These are phyloP conservation scores for Pichia manshurica DNA, from an alignment of 805 yeast genomes.

Conservation along the genomic window DNA sequence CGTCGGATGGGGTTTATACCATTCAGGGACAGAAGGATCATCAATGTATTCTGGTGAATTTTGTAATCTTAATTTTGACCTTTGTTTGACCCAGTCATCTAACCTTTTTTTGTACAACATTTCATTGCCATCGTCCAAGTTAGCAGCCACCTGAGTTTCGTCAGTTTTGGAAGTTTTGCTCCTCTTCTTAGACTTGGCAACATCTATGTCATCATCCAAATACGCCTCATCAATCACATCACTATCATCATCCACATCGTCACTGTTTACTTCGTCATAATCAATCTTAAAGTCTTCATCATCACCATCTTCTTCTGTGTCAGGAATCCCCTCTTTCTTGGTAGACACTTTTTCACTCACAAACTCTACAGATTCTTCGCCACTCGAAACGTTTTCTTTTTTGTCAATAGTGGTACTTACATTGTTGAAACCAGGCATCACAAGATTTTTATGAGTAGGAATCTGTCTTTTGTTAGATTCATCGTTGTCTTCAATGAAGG, in stretches of 20 bases:
- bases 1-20: constrained; percentile 72
- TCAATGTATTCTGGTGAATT: constrained; percentile 25
- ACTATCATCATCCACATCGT: constrained; percentile 7
- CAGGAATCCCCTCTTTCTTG: neutral
- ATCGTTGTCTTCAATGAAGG: constrained; percentile 44
- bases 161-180: neutral
- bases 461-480: constrained; percentile 25
- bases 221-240: constrained; percentile 9
- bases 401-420: constrained; percentile 17
- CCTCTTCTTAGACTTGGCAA: constrained; percentile 12
- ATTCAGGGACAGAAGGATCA: constrained; percentile 42
- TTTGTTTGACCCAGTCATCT: constrained; percentile 48
- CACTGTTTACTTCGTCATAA: constrained; percentile 8
- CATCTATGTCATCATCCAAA: neutral
- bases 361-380: neutral
- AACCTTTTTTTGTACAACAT: constrained; percentile 54
- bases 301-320: constrained; percentile 11
- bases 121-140: constrained; percentile 81
- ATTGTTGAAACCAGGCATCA: constrained; percentile 44
- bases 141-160: constrained; percentile 31
- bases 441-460: constrained; percentile 37
- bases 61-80: constrained; percentile 41
- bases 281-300: constrained; percentile 14
- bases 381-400: neutral
- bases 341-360: neutral